Percentiles rank a stretch among this genome's conserved stretches.
Evolutionary conservation across 768 basidiomycete genomes (phyloP).

Genomic region (Tulasnella sp.): DNA sequence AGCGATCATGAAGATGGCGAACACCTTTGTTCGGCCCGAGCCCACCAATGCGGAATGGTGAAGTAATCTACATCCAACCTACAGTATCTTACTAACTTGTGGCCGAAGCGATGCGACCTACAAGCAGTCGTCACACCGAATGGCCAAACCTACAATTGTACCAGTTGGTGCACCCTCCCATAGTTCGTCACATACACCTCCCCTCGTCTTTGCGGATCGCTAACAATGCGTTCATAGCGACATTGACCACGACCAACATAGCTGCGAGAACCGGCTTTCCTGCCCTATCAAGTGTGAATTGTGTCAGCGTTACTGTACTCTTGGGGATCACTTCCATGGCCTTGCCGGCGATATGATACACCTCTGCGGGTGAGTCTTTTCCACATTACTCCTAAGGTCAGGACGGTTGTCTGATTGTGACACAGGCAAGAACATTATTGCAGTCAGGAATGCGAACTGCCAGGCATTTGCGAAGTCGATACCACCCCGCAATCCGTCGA

Average conservation of each 20-base stretch:
- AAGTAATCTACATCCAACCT: background rate
- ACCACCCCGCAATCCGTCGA: constrained; percentile 47
- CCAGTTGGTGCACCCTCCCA: constrained; percentile 28
- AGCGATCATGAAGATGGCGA: constrained; percentile 36
- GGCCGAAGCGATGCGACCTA: constrained; percentile 33
- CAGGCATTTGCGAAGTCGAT: constrained; percentile 47
- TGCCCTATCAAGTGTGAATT: constrained; percentile 45
- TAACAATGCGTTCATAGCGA: constrained; percentile 28
- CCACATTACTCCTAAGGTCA: background rate
- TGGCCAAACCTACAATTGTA: constrained; percentile 30
- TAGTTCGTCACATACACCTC: constrained; percentile 12
- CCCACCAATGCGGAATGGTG: constrained; percentile 45
- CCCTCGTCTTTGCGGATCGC: background rate
- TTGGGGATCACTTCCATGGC: constrained; percentile 41
- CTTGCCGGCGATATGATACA: constrained; percentile 32
- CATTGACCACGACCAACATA: constrained; percentile 34
- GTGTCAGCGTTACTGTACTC: constrained; percentile 42
- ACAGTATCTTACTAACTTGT: background rate
- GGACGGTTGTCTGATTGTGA: background rate
- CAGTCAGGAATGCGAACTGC: constrained; percentile 30
- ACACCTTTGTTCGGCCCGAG: constrained; percentile 41
- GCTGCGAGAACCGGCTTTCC: constrained; percentile 35
- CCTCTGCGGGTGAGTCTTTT: constrained; percentile 41
- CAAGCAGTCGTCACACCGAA: constrained; percentile 25
- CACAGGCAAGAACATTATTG: constrained; percentile 43